Evolutionary conservation across 805 yeast species (phyloP), one percentile per base, ranked within the genome.

Genomic region (Yarrowia alimentaria): DNA sequence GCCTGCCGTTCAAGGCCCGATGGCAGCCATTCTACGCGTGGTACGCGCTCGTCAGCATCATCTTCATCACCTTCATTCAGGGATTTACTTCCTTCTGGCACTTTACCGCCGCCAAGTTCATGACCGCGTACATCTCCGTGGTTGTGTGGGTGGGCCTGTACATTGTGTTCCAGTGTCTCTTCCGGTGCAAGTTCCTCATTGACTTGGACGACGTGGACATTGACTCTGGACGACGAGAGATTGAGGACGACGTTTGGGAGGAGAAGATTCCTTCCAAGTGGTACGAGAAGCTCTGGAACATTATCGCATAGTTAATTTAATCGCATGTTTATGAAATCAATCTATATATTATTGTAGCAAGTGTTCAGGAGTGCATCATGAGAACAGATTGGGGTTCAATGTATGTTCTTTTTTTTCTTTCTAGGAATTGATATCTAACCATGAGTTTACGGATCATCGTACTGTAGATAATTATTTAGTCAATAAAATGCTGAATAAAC

Each of bases 1-100:
- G 76, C 9, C 71, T 86, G 53, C 93, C 95, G 8, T 87, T 74
- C 72, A 83, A 81, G 64, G 90, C 93, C 7, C 62, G 61, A n/a
- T 71, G 74, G 52, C 83, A 81, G 80, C 93, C 94, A 3, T 76
- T 63, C 56, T 66, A 71, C 54, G 85, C 90, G 1, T 80, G 78
- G 66, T 82, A 83, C 59, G 77, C 88, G 3, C 66, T 78, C 4
- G 66, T 72, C 49, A 71, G 77, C 57, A 72, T 82, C 56, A 64
- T 72, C 11, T 56, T 83, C 21, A 76, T 87, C 61, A 76, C 77
- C 20, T 72, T 85, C 55, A 72, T 86, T 55, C 90, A 87, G 66
- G 95, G 95, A 29, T 86, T 75, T 64, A 65, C 74, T 1, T 77
- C 78, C 1, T 86, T 86, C 67, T 78, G 78, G 51, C 65, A 65